A percentile compares a stretch with the other conserved stretches of the same genome.
Conservation (phyloP, 2,329 filamentous ascomycete species). For the Colletotrichum sp. region DNA sequence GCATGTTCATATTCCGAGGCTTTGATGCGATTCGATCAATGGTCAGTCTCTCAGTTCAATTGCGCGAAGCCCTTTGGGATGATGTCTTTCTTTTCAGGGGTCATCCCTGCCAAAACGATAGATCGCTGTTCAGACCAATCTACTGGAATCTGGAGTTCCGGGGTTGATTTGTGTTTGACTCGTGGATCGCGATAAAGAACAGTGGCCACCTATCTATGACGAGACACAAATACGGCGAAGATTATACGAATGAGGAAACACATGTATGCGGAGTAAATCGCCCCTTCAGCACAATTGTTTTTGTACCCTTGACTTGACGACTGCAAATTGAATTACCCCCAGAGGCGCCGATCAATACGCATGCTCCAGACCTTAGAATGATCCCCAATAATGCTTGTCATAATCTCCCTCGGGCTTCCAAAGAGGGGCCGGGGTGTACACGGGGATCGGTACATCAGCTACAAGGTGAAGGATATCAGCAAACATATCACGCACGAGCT, state of each 20-base stretch:
- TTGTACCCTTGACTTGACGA: neutral
- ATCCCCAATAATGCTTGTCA: neutral
- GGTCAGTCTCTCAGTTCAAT: neutral
- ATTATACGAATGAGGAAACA: neutral
- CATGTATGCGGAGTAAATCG: neutral
- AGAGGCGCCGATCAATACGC: neutral
- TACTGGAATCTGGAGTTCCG: neutral
- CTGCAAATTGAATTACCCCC: neutral
- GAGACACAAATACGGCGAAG: neutral
- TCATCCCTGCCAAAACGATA: neutral
- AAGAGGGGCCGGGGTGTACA: neutral
- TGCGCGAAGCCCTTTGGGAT: neutral
- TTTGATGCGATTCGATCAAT: neutral
- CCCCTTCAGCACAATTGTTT: neutral
- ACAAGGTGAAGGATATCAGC: neutral
- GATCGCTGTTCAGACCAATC: neutral
- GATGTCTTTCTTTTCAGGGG: accelerated
- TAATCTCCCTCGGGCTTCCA: neutral
- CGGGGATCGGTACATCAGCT: neutral
- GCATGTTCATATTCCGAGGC: accelerated
- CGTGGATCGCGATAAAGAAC: neutral
- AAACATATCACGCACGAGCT: neutral
- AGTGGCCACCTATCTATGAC: neutral
- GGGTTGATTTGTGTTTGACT: neutral
- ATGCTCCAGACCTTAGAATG: neutral